Evolutionary conservation across 2,329 filamentous ascomycete genomes (phyloP).

Genomic region (Plectosphaerella cucumerina): DNA sequence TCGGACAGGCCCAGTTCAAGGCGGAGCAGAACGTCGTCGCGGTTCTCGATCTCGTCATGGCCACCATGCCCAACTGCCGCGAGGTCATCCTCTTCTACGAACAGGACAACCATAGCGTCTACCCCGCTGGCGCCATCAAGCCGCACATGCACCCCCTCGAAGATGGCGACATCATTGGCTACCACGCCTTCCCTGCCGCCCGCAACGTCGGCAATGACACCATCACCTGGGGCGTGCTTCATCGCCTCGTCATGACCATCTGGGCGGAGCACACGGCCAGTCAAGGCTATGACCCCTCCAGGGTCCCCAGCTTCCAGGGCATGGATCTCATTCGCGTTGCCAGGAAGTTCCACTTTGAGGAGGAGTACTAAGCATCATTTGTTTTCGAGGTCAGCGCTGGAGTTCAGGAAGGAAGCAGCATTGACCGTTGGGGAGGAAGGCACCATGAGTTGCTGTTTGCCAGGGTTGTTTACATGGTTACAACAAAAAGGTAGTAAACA

Average conservation of each 20-base stretch:
- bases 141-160: not conserved
- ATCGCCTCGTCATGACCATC: slow-evolving; percentile 4
- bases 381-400: no score
- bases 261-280: slow-evolving; percentile 5
- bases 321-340: slow-evolving; percentile 6
- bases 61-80: slow-evolving; percentile 7
- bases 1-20: slow-evolving; percentile 8
- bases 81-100: slow-evolving; percentile 8
- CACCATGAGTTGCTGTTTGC: no score
- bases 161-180: slow-evolving; percentile 6
- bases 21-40: slow-evolving; percentile 1
- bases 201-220: slow-evolving; percentile 3
- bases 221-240: slow-evolving; percentile 9
- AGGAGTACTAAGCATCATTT: not conserved
- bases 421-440: no score
- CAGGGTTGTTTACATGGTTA: no score
- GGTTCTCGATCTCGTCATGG: slow-evolving; percentile 6
- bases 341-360: not conserved
- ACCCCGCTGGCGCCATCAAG: slow-evolving; percentile 3
- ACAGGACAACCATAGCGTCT: slow-evolving; percentile 5
- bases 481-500: no score
- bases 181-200: slow-evolving; percentile 4
- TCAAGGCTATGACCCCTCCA: not conserved
- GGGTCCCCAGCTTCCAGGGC: slow-evolving; percentile 7
- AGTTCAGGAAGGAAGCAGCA: no score